Evolutionary conservation across 495 filamentous ascomycete genomes (phyloP).

Genomic region (Aspergillus sclerotiicarbonarius): DNA sequence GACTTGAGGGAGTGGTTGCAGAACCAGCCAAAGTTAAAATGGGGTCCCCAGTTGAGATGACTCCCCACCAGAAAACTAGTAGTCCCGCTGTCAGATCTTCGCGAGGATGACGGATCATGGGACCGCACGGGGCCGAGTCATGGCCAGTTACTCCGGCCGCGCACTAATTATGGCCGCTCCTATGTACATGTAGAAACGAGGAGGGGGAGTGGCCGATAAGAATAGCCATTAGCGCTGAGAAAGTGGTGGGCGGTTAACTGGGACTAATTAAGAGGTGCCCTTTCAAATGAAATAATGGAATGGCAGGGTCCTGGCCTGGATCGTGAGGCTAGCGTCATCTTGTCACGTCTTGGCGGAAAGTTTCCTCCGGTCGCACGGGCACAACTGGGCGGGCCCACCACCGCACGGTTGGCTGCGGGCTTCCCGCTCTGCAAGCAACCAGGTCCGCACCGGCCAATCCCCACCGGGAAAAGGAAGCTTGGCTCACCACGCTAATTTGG

Average conservation of each 20-base stretch:
- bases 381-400: conserved; percentile 4
- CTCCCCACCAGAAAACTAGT: neutral
- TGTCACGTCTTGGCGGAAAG: conserved; percentile 16
- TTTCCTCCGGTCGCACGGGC: conserved; percentile 9
- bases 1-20: conserved; percentile 16
- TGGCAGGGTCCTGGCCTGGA: conserved; percentile 1
- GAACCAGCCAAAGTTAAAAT: conserved; percentile 12
- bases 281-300: neutral
- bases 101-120: conserved; percentile 10
- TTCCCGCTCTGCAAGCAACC: conserved; percentile 22
- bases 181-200: neutral
- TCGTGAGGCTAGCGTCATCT: conserved; percentile 8
- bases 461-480: conserved; percentile 19
- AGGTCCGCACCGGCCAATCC: conserved; percentile 5
- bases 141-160: neutral
- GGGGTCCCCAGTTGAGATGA: neutral
- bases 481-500: conserved; percentile 24
- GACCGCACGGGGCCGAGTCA: neutral
- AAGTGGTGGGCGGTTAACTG: conserved; percentile 27
- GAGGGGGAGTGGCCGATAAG: neutral
- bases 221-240: conserved; percentile 1
- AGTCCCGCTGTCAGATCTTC: conserved; percentile 8
- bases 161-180: conserved; percentile 17
- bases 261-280: conserved; percentile 32
- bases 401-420: conserved; percentile 21